Percentiles rank a stretch among this genome's conserved stretches.
These are phyloP conservation scores for Xylaria multiplex DNA, from an alignment of 2,329 filamentous ascomycete species.

Conservation along the genomic window DNA sequence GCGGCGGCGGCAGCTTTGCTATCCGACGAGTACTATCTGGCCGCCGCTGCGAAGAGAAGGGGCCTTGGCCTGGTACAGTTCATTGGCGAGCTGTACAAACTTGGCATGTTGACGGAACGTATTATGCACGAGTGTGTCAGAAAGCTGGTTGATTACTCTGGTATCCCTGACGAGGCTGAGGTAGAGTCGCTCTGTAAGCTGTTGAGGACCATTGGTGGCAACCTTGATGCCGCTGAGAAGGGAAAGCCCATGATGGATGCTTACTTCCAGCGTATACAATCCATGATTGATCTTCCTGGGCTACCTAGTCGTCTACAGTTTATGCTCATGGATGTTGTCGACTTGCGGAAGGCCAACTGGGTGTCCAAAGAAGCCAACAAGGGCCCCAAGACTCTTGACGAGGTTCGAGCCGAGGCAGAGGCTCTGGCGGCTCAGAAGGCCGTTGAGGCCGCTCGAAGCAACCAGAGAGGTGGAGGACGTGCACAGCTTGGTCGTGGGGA, in stretches of 20 bases:
- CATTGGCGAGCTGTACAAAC: slow-evolving; percentile 98
- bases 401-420: slow-evolving; percentile 85
- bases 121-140: slow-evolving; percentile 99
- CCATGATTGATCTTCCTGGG: slow-evolving; percentile 81
- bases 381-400: slow-evolving; percentile 94
- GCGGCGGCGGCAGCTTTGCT: slow-evolving; percentile 80
- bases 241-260: slow-evolving; percentile 87
- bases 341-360: slow-evolving; percentile 83
- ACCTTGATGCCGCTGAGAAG: slow-evolving; percentile 85
- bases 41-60: slow-evolving; percentile 92
- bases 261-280: slow-evolving; percentile 90
- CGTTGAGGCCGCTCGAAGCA: slow-evolving; percentile 72
- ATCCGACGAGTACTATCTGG: slow-evolving; percentile 95
- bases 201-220: slow-evolving; percentile 87
- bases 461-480: slow-evolving; percentile 76
- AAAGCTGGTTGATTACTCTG: slow-evolving; percentile 95
- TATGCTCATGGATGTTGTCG: slow-evolving; percentile 95
- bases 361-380: slow-evolving; percentile 88
- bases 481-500: slow-evolving; percentile 84
- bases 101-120: slow-evolving; percentile 96
- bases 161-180: slow-evolving; percentile 91
- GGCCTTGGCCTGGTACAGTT: slow-evolving; percentile 98
- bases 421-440: slow-evolving; percentile 83
- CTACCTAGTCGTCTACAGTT: slow-evolving; percentile 90
- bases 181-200: slow-evolving; percentile 96